These are phyloP conservation scores for Wickerhamomyces xylosicus DNA, from an alignment of 805 yeast species.

Conservation along the genomic window DNA sequence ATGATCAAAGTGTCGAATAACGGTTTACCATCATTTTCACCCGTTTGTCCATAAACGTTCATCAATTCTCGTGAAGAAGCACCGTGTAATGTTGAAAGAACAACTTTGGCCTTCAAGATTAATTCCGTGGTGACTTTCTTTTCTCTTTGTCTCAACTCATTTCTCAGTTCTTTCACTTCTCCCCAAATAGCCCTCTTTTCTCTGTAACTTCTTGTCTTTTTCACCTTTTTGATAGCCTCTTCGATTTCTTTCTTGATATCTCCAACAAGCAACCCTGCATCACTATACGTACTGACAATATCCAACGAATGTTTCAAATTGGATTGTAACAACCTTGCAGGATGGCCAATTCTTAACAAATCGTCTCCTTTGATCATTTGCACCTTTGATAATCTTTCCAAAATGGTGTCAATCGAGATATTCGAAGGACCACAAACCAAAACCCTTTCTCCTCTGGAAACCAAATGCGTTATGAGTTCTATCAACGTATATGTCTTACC, in stretches of 20 bases:
- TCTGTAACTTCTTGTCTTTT: conserved; percentile 49
- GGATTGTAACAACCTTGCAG: conserved; percentile 64
- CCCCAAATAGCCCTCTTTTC: conserved; percentile 61
- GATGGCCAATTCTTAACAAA: conserved; percentile 86
- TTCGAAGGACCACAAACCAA: conserved; percentile 93
- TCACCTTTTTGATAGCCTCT: conserved; percentile 40
- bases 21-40: conserved; percentile 17
- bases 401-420: conserved; percentile 81
- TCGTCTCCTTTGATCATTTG: conserved; percentile 18
- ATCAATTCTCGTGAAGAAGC: conserved; percentile 64
- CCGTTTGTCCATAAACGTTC: conserved; percentile 27
- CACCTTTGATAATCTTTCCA: conserved; percentile 48
- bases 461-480: conserved; percentile 69
- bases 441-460: conserved; percentile 48
- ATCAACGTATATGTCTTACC: conserved; percentile 78
- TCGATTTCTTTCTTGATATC: conserved; percentile 70
- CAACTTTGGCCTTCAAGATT: conserved; percentile 51
- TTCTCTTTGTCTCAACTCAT: conserved; percentile 62
- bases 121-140: conserved; percentile 49
- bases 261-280: conserved; percentile 47
- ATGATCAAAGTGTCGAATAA: conserved; percentile 75
- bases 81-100: conserved; percentile 82
- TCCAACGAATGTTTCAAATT: conserved; percentile 71
- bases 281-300: conserved; percentile 47
- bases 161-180: conserved; percentile 57